Percentiles rank a stretch among this genome's conserved stretches.
Evolutionary conservation across 495 filamentous ascomycete species (phyloP).

Genomic region (Darksidea phi): DNA sequence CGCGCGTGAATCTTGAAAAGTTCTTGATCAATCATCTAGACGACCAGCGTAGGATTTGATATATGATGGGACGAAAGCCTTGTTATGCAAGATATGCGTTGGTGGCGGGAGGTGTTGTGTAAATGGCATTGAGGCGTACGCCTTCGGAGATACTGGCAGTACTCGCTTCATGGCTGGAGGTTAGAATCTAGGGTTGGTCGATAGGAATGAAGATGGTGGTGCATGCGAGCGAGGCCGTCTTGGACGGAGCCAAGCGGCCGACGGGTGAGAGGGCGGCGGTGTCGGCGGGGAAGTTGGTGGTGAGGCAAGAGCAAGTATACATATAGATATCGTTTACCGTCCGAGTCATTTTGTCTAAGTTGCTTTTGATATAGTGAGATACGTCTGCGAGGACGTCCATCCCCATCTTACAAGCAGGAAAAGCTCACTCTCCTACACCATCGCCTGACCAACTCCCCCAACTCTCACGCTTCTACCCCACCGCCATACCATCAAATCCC

Average conservation of each 20-base stretch:
- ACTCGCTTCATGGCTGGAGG: conserved; percentile 44
- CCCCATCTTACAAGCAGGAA: conserved; percentile 44
- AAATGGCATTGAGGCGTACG: conserved; percentile 59
- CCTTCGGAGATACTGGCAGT: conserved; percentile 47
- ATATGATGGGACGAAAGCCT: conserved; percentile 55
- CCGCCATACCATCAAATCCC: conserved; percentile 34
- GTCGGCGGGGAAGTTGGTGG: conserved; percentile 57
- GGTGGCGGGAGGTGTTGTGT: conserved; percentile 47
- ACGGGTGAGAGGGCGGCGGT: conserved; percentile 59
- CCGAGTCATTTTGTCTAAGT: conserved; percentile 40
- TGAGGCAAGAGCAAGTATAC: conserved; percentile 44
- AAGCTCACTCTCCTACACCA: conserved; percentile 31
- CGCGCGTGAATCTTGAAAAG: conserved; percentile 58
- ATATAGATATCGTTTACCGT: conserved; percentile 29
- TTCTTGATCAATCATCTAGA: conserved; percentile 65
- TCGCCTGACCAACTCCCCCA: conserved; percentile 34
- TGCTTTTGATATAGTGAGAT: conserved; percentile 48
- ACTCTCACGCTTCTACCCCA: conserved; percentile 45
- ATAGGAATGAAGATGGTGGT: conserved; percentile 57
- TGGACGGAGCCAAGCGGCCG: conserved; percentile 56
- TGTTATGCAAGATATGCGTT: conserved; percentile 46
- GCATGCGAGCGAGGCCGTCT: conserved; percentile 59
- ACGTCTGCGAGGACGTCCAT: conserved; percentile 48
- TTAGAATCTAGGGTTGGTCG: conserved; percentile 50
- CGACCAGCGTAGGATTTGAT: conserved; percentile 61